Base-by-base conservation (phyloP, 768 basidiomycete genomes). In the Russula sp. region DNA sequence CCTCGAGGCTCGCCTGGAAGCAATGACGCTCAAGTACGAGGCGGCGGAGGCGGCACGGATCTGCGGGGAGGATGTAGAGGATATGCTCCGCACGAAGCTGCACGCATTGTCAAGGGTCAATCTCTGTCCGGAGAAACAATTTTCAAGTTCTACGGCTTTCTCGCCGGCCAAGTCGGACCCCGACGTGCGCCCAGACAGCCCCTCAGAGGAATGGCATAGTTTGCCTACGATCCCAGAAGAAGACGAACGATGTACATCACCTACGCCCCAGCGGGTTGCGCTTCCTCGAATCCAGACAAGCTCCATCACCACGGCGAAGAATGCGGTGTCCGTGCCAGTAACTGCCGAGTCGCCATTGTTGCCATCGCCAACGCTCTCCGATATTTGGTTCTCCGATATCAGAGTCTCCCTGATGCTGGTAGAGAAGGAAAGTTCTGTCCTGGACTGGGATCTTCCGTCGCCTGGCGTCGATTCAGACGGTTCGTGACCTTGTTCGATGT, bases 41-140 rank as follows among this genome's bases (percentile, higher is more conserved):
- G 66, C 59, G 44, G 68, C 68, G 32, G 68, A 68, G 20, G 68
- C 68, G 11, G 68, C 68, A 22, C 66, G 66, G 10, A 24, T 69
- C 18, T 68, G 63, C 28, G 60, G 60, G 4, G 66, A 69, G 8
- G 68, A 68, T 22, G 62, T 67, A 20, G 68, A 69, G 38, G 60
- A 69, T 14, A 50, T 46, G 11, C 66, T 68, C 20, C 52, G 66
- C 20, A 28, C 46, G 16, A 53, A 62, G 50, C 34, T 69, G 14
- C 59, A 46, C 14, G 38, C 32, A n/a, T 42, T 58, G 18, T 59
- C 57, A 1, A 32, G 26, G 22, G 61, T 51, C 7, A 44, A 60
- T 18, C 26, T n/a, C 11, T 36, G 53, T 57, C 20, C 28, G 44
- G 22, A 14, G 20, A 28, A 38, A 11, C 61, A 4, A 30, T 49